A percentile compares a stretch with the other conserved stretches of the same genome.
These are phyloP conservation scores for Gentiana straminea DNA, from an alignment of 257 asterid species.

Conservation along the genomic window DNA sequence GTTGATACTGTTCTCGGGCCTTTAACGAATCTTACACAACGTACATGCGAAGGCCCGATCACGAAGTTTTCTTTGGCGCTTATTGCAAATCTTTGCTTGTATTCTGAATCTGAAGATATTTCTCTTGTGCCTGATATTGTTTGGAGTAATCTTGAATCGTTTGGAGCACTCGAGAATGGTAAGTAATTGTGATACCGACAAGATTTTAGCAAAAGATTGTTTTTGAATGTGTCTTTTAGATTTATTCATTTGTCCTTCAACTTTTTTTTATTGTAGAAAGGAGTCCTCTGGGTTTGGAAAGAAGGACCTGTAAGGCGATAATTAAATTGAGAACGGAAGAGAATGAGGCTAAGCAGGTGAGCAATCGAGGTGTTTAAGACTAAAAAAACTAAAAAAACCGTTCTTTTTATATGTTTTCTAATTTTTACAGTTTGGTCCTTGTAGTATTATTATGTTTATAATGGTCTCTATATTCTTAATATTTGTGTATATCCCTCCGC, in stretches of 20 bases:
- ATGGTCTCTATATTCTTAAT: too few relatives aligned
- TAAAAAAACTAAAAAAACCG: too few relatives aligned
- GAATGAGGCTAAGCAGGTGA: constrained; percentile 80
- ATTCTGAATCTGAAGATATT: constrained; percentile 74
- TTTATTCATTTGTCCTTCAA: constrained; percentile 12
- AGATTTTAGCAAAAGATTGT: constrained; percentile 3
- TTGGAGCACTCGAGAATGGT: constrained; percentile 61
- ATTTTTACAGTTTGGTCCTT: too few relatives aligned
- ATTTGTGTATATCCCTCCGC: too few relatives aligned
- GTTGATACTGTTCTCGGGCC: constrained; percentile 66
- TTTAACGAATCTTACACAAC: constrained; percentile 52
- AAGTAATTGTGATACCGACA: constrained; percentile 15
- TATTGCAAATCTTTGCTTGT: constrained; percentile 66
- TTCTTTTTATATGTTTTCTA: too few relatives aligned
- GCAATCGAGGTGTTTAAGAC: neutral
- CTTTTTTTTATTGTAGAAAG: constrained; percentile 40
- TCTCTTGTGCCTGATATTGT: constrained; percentile 71
- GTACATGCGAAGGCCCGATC: constrained; percentile 59
- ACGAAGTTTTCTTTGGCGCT: constrained; percentile 68
- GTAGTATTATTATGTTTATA: too few relatives aligned
- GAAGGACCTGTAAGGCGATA: constrained; percentile 69
- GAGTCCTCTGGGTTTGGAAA: constrained; percentile 52
- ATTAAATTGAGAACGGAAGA: constrained; percentile 60
- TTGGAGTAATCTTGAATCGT: constrained; percentile 74
- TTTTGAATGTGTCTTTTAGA: constrained; percentile 9